Evolutionary conservation across 306 rosid genomes (phyloP), one percentile per base, ranked within the genome.

Genomic region (Ormosia semicastrata): DNA sequence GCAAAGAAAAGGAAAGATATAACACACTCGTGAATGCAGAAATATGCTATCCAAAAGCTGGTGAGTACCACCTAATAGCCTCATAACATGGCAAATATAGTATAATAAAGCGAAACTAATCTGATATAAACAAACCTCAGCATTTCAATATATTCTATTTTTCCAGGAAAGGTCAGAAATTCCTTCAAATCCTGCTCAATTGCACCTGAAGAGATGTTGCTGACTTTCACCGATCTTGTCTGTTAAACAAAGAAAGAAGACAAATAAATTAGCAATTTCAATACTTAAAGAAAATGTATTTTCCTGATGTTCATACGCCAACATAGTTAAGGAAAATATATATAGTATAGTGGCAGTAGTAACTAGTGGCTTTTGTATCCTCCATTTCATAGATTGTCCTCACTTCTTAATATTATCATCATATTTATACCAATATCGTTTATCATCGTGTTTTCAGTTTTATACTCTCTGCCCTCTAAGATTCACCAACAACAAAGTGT

Each of bases 141-240:
- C 56, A 87, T 66, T 72, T 92, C 91, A 63, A 92, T 80, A 59
- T 75, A 58, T 14, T 82, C 82, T 37, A 92, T 87, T 65, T 82
- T 88, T 18, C 97, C 94, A 6, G 92, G 86, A 43, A 90, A 92
- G 41, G 91, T 82, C 64, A 90, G 88, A 79, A 92, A 92, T 29
- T 90, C 92, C 83, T 78, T 82, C 66, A 90, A 1, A 79, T 92
- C 92, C 78, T 73, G 77, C 68, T 88, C 88, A 17, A 90, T 78
- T 57, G 88, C 88, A 13, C 75, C 44, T 18, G 76, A 84, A 67
- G 97, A 84, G 71, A 92, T 83, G 82, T 89, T 90, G 65, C 71
- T 73, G 8, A 90, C 91, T 86, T 82, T 86, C 79, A 87, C 91
- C 1, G 97, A 80, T 78, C 78, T 82, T 67, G 14, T 37, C 92